Conservation (phyloP, 805 yeast species). For the Lipomyces starkeyi region DNA sequence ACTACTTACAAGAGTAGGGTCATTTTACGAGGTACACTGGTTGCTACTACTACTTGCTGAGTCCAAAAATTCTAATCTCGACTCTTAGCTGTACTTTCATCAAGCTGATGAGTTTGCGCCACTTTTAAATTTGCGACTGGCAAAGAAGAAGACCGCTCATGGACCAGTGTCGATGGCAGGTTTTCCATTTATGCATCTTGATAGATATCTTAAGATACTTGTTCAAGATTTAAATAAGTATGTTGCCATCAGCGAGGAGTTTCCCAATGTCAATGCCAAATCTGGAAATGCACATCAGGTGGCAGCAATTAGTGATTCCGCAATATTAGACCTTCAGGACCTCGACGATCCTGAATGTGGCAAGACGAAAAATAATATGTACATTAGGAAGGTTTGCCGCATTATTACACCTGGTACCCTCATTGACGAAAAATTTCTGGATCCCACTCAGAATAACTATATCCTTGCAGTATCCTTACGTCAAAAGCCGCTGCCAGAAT, state of each 20-base stretch:
- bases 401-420: slow-evolving; percentile 92
- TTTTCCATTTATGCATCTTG: slow-evolving; percentile 75
- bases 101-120: slow-evolving; percentile 81
- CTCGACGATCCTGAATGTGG: slow-evolving; percentile 5
- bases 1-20: slow-evolving; percentile 80
- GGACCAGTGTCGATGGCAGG: slow-evolving; percentile 79
- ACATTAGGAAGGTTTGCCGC: slow-evolving; percentile 74
- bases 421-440: slow-evolving; percentile 82
- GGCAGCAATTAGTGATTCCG: slow-evolving; percentile 31
- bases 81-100: slow-evolving; percentile 70
- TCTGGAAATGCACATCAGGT: slow-evolving; percentile 30
- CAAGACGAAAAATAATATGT: slow-evolving; percentile 38
- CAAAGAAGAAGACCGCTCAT: slow-evolving; percentile 54
- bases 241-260: slow-evolving; percentile 86
- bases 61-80: slow-evolving; percentile 42
- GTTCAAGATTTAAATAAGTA: slow-evolving; percentile 72
- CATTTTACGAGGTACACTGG: slow-evolving; percentile 65
- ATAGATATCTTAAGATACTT: slow-evolving; percentile 72
- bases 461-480: slow-evolving; percentile 59
- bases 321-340: slow-evolving; percentile 37
- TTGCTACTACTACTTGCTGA: background rate
- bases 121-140: slow-evolving; percentile 71
- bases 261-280: slow-evolving; percentile 30
- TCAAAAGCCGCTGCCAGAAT: slow-evolving; percentile 2
- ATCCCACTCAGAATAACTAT: slow-evolving; percentile 72